Base-by-base conservation (phyloP, 2,329 filamentous ascomycete genomes). In the Curvularia spicifera region DNA sequence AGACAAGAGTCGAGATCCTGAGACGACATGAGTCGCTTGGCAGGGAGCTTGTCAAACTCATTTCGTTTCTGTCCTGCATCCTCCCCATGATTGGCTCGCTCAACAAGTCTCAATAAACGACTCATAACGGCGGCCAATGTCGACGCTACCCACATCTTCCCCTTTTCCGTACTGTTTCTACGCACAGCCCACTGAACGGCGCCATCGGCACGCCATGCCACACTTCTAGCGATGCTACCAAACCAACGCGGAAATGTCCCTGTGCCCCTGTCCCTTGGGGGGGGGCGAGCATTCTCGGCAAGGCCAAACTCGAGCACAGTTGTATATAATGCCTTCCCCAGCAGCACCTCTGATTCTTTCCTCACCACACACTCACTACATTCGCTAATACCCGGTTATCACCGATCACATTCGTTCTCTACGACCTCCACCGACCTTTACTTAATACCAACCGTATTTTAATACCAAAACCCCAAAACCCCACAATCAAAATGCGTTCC, bases 351-450 rank as follows among this genome's bases (percentile, higher is more conserved):
- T 45, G 13, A 35, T 59, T 60, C 59, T 63, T 68, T 72, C 69
- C 57, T 70, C 70, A 72, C 73, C 76, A 74, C 76, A 73, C 74
- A 74, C 64, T 76, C 73, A 67, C 67, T 74, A 63, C 56, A 51
- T 35, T 70, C 66, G 59, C 66, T 74, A 73, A 72, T 72, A 70
- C 69, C 69, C 73, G 73, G 74, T 76, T 66, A 72, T 72, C 53
- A 65, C 75, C 76, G 73, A 76, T 72, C 74, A 70, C 76, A 78
- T 66, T 78, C 76, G 72, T 77, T 78, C 74, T 59, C 60, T 61
- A 70, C 69, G 61, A 69, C 67, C 63, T 68, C 66, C 64, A 64
- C 24, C 64, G 57, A 61, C 63, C 24, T 53, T 53, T 70, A 73
- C 66, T 63, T 73, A 74, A 74, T 75, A 74, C 70, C 71, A 67